Evolutionary conservation across 2,329 filamentous ascomycete species (phyloP), one percentile per base, ranked within the genome.

Genomic region (Fusarium tjaetaba): DNA sequence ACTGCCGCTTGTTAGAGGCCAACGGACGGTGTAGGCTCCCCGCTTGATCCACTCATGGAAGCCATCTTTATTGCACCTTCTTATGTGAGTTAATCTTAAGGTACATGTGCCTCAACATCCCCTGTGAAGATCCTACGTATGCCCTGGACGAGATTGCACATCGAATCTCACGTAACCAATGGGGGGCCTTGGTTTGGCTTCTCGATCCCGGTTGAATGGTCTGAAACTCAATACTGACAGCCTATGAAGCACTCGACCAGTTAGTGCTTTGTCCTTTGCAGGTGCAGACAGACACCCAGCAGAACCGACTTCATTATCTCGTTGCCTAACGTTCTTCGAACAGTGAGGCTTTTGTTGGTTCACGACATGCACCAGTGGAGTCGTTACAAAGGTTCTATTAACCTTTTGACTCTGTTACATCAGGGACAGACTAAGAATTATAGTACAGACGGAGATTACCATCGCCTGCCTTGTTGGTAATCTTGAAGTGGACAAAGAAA

Each of bases 1-100:
- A 52, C 61, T 57, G 48, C 63, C 46, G 51, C 38, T 26, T 72
- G 68, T 62, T 42, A 74, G 60, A 70, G 57, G 59, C 9, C 39
- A 63, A 71, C 34, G 48, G 52, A 71, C 34, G 48, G 52, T 55
- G 65, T 56, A 61, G 55, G 28, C 41, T 52, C 65, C 45, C 63
- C 63, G 28, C 45, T 68, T 42, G 63, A 53, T 18, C 55, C 55
- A 53, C 36, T 65, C 42, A 38, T 38, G 18, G 36, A 51, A 59
- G 48, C 61, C 52, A 64, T 28, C 41, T 71, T 24, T 18, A 55
- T 63, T 30, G 15, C 39, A 65, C 59, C 58, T 58, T 59, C 57
- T 46, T 45, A 39, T 52, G 66, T 64, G 58, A 46, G 39, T 46
- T 56, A 48, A 65, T n/a, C 34, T 69, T 39, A 36, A 18, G 20